Evolutionary conservation across 208 protist species (phyloP).

Genomic region (Acanthamoeba sp.): DNA sequence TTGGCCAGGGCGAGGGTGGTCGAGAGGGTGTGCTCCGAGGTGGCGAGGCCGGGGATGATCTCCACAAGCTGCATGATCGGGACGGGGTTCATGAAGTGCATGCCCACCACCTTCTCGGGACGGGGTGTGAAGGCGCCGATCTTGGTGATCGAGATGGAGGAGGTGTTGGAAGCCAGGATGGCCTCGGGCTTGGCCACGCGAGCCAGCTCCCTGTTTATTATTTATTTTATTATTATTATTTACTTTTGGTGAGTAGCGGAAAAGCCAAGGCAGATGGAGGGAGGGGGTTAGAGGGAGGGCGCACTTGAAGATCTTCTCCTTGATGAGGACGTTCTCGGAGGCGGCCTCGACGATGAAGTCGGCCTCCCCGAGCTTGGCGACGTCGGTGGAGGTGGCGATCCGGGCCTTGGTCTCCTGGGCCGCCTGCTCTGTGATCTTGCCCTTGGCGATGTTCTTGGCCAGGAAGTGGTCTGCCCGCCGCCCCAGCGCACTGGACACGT

Average conservation of each 20-base stretch:
- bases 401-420: slow-evolving; percentile 70
- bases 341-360: slow-evolving; percentile 91
- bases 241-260: no score
- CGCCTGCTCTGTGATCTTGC: slow-evolving; percentile 76
- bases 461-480: slow-evolving; percentile 42
- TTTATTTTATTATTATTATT: no score
- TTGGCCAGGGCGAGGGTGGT: slow-evolving; percentile 75
- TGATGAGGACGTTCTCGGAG: slow-evolving; percentile 87
- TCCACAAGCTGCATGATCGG: slow-evolving; percentile 92
- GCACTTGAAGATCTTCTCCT: slow-evolving; percentile 82
- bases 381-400: slow-evolving; percentile 79
- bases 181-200: slow-evolving; percentile 65
- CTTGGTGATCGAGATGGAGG: slow-evolving; percentile 91
- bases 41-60: slow-evolving; percentile 86
- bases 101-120: slow-evolving; percentile 78
- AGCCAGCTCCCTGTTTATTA: neutral
- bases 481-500: neutral
- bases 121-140: slow-evolving; percentile 82
- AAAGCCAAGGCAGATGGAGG: no score
- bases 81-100: slow-evolving; percentile 89
- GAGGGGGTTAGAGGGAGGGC: no score
- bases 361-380: slow-evolving; percentile 69
- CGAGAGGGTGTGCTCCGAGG: slow-evolving; percentile 81
- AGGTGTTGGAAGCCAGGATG: slow-evolving; percentile 92
- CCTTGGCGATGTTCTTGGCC: slow-evolving; percentile 81